Evolutionary conservation across 495 filamentous ascomycete genomes (phyloP), one percentile per base, ranked within the genome.

Genomic region (Aspergillus asperescens): DNA sequence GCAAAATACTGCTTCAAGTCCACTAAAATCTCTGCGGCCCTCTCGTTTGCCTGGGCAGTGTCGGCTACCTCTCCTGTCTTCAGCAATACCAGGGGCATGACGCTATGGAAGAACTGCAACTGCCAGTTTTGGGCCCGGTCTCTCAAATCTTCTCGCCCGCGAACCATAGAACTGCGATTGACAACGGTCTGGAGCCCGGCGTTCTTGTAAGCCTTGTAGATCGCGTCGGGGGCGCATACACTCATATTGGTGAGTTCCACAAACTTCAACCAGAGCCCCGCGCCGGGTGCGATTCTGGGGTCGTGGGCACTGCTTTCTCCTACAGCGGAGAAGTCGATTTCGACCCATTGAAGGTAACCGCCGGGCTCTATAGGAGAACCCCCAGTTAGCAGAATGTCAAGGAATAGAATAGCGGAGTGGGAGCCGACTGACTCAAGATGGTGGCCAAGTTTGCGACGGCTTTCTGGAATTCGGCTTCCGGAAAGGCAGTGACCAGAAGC

Each of bases 321-420:
- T 49, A 64, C 57, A 0, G 42, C 50, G 7, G 53, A 52, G 12
- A 37, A 39, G 48, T 69, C 64, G 15, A 61, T 44, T 37, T 73
- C 70, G 52, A 62, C 63, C 70, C 70, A 73, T 55, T 71, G 70
- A 28, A 73, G 54, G 46, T 61, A 66, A 7, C 70, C 70, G 9
- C 60, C 62, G 27, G 63, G 66, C 47, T 64, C 68, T 41, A 7
- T 18, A 29, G 8, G 13, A 7, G 51, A 27, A 4, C 10, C 8
- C 24, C n/a, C 0, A 28, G 13, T 20, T 7, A 13, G 16, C 24
- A 7, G 7, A 22, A 16, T 3, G n/a, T 15, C 24, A 15, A 0
- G 4, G n/a, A n/a, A n/a, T n/a, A n/a, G n/a, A n/a, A 32, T 4
- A 40, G 16, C 24, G 9, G 6, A 18, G 18, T 6, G 32, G n/a